Percentiles rank a stretch among this genome's conserved stretches.
Conservation (phyloP, 2,329 filamentous ascomycete species). For the Hymenoscyphus scutula region DNA sequence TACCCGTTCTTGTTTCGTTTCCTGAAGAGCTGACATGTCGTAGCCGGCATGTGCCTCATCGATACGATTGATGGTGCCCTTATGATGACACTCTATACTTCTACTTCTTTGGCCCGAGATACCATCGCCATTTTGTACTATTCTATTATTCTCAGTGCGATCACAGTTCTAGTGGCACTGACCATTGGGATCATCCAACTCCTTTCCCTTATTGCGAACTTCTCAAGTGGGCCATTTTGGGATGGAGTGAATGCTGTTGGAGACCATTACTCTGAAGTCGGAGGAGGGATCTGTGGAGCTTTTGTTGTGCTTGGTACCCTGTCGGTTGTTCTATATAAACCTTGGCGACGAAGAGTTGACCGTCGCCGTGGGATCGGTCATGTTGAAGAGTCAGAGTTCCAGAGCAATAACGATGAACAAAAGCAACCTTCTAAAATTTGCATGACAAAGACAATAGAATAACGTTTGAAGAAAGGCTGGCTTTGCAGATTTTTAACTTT, state of each 20-base stretch:
- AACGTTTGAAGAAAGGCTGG: neutral
- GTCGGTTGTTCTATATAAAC: constrained; percentile 67
- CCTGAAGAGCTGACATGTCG: neutral
- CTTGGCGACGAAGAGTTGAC: constrained; percentile 67
- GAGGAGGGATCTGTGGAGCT: constrained; percentile 79
- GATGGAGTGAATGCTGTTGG: constrained; percentile 74
- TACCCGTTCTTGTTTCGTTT: constrained; percentile 1
- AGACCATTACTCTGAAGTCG: constrained; percentile 82
- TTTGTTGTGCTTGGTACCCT: constrained; percentile 72
- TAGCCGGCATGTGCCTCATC: constrained; percentile 89
- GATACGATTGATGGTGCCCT: constrained; percentile 91
- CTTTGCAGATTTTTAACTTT: neutral
- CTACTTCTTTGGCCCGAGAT: constrained; percentile 73
- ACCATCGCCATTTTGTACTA: constrained; percentile 91
- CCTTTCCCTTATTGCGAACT: constrained; percentile 73
- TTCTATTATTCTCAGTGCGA: constrained; percentile 48
- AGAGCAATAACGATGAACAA: neutral
- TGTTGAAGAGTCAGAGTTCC: neutral
- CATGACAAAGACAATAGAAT: neutral
- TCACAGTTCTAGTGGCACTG: constrained; percentile 37
- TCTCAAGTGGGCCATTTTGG: constrained; percentile 81
- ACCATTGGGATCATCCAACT: constrained; percentile 86
- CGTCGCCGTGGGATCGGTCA: neutral
- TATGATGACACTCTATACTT: constrained; percentile 93
- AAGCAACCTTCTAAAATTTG: neutral